Conservation (phyloP, 441 rosid species). For the Eruca vesicaria region DNA sequence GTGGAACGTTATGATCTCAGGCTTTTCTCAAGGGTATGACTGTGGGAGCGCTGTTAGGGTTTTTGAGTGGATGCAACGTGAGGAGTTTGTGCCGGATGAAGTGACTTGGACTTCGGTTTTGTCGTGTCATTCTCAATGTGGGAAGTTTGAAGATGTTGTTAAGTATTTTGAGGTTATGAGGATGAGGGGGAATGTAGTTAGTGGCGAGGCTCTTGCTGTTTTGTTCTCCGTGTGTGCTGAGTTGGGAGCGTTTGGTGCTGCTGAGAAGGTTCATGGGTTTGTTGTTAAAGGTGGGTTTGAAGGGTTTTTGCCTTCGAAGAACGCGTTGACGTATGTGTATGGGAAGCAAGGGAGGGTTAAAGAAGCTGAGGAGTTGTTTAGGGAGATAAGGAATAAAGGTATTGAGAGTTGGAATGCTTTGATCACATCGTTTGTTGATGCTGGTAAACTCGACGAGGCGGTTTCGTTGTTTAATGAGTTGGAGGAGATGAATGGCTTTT, state of each 20-base stretch:
- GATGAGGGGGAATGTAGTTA: conserved; percentile 40
- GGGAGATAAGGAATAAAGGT: conserved; percentile 46
- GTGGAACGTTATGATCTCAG: conserved; percentile 69
- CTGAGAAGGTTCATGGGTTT: conserved; percentile 56
- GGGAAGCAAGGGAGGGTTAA: conserved; percentile 55
- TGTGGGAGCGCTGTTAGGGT: conserved; percentile 48
- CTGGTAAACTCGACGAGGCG: conserved; percentile 63
- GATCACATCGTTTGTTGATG: conserved; percentile 63
- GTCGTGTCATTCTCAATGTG: conserved; percentile 61
- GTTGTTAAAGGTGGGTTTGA: conserved; percentile 62
- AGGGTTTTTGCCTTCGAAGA: conserved; percentile 51
- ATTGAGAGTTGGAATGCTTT: conserved; percentile 71
- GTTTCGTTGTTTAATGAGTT: conserved; percentile 51
- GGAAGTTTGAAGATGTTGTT: conserved; percentile 46
- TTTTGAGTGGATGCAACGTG: conserved; percentile 53
- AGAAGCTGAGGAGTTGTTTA: conserved; percentile 46
- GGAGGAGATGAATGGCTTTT: conserved; percentile 32
- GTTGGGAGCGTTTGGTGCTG: conserved; percentile 31
- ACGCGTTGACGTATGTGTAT: conserved; percentile 53
- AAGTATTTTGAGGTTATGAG: conserved; percentile 54
- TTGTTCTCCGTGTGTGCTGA: conserved; percentile 63
- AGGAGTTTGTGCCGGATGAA: conserved; percentile 54
- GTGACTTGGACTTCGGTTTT: conserved; percentile 77
- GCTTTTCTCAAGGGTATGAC: conserved; percentile 45
- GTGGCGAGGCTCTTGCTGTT: conserved; percentile 67